Conservation (phyloP, 2,329 filamentous ascomycete genomes). For the Penicillium glabrum region DNA sequence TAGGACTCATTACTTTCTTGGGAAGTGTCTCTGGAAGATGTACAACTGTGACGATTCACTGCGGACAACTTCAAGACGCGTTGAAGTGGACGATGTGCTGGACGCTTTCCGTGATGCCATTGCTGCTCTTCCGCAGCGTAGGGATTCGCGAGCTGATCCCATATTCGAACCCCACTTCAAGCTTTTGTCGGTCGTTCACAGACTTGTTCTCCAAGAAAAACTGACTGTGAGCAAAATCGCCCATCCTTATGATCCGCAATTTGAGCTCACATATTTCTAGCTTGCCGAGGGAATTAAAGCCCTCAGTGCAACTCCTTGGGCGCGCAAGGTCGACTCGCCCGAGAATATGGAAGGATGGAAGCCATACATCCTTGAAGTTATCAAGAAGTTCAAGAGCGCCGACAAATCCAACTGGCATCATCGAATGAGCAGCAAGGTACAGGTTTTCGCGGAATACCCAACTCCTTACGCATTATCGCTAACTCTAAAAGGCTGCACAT, state of each 20-base stretch:
- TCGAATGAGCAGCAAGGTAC: constrained; percentile 77
- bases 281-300: constrained; percentile 50
- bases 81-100: constrained; percentile 52
- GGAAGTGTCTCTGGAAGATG: constrained; percentile 74
- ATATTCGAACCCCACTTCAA: constrained; percentile 93
- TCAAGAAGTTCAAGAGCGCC: constrained; percentile 62
- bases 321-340: constrained; percentile 51
- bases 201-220: constrained; percentile 63
- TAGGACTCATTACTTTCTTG: constrained; percentile 66
- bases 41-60: constrained; percentile 49
- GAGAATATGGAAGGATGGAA: constrained; percentile 56
- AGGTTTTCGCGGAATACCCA: neutral
- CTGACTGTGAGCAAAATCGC: constrained; percentile 39
- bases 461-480: constrained; percentile 30
- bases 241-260: constrained; percentile 16
- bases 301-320: constrained; percentile 55
- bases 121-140: constrained; percentile 59
- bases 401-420: constrained; percentile 97
- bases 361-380: constrained; percentile 60
- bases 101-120: constrained; percentile 61
- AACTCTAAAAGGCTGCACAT: constrained; percentile 51
- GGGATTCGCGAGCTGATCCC: constrained; percentile 65
- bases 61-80: constrained; percentile 35
- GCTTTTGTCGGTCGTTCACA: constrained; percentile 77
- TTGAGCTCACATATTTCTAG: constrained; percentile 27